phyloP scores from a whole-genome alignment of 352 stramenopile species.

The Phytophthora nicotianae region DNA sequence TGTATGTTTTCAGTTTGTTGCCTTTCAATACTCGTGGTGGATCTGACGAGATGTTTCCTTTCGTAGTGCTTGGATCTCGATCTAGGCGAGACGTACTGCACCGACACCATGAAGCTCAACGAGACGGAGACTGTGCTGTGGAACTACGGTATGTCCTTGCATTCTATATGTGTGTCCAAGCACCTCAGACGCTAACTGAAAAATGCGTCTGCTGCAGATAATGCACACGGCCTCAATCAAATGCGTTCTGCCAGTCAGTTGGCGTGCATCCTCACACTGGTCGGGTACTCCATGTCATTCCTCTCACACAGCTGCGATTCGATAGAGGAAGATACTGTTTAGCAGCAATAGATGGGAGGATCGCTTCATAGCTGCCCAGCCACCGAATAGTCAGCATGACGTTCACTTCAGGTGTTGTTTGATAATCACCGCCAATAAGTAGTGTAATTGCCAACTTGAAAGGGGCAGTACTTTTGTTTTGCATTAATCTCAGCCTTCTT shows the following conservation, averaged over 20 bases:
- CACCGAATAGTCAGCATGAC: too few relatives aligned
- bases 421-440: too few relatives aligned
- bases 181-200: not conserved
- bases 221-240: conserved; percentile 42
- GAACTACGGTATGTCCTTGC: conserved; percentile 56
- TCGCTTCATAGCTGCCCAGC: too few relatives aligned
- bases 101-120: conserved; percentile 52
- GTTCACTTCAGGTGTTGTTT: too few relatives aligned
- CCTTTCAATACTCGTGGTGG: not conserved
- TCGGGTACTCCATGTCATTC: conserved; percentile 60
- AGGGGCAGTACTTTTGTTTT: too few relatives aligned
- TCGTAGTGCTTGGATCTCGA: conserved; percentile 49
- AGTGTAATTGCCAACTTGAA: not conserved
- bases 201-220: conserved; percentile 21
- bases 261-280: conserved; percentile 40
- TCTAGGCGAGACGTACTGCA: conserved; percentile 66
- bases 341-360: not conserved
- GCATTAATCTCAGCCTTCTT: too few relatives aligned
- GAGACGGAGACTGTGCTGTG: conserved; percentile 63
- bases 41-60: not conserved
- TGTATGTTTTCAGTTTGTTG: conserved; percentile 10
- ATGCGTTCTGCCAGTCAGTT: conserved; percentile 56
- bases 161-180: not conserved
- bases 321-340: conserved; percentile 21
- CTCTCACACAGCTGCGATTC: conserved; percentile 47